A percentile compares a stretch with the other conserved stretches of the same genome.
phyloP scores from a whole-genome alignment of 371 early-diverging fungal species.

The Syncephalis plumigaleata region DNA sequence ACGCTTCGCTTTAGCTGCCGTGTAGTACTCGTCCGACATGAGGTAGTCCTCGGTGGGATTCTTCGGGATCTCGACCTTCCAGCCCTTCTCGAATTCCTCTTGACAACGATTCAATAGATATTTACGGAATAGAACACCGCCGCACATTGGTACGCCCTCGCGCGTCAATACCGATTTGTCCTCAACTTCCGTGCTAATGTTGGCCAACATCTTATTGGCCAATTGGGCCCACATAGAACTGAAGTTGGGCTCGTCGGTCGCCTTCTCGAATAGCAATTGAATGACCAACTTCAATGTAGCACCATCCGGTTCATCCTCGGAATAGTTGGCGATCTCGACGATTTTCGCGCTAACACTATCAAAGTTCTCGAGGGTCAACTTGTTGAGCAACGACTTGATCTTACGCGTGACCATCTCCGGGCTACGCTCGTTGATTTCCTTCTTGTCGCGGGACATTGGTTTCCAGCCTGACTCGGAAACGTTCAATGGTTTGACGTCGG shows the following conservation, averaged over 20 bases:
- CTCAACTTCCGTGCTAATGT: constrained; percentile 28
- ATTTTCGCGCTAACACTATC: constrained; percentile 70
- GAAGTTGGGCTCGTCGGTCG: constrained; percentile 84
- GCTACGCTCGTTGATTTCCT: constrained; percentile 5
- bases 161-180: constrained; percentile 26
- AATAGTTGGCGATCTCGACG: constrained; percentile 50
- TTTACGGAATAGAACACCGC: constrained; percentile 70
- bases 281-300: constrained; percentile 60
- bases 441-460: constrained; percentile 21
- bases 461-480: constrained; percentile 74
- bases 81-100: constrained; percentile 69
- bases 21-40: constrained; percentile 64
- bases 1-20: constrained; percentile 81
- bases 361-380: constrained; percentile 89
- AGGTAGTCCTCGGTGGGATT: constrained; percentile 24
- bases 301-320: constrained; percentile 45
- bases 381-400: constrained; percentile 81
- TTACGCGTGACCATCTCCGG: constrained; percentile 48
- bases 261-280: constrained; percentile 79
- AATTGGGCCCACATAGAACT: constrained; percentile 78
- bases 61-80: constrained; percentile 43
- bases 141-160: constrained; percentile 30
- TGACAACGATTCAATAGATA: constrained; percentile 84
- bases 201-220: constrained; percentile 48
- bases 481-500: constrained; percentile 54